Conservation (phyloP, 2,329 filamentous ascomycete genomes). For the Juglanconis sp. region DNA sequence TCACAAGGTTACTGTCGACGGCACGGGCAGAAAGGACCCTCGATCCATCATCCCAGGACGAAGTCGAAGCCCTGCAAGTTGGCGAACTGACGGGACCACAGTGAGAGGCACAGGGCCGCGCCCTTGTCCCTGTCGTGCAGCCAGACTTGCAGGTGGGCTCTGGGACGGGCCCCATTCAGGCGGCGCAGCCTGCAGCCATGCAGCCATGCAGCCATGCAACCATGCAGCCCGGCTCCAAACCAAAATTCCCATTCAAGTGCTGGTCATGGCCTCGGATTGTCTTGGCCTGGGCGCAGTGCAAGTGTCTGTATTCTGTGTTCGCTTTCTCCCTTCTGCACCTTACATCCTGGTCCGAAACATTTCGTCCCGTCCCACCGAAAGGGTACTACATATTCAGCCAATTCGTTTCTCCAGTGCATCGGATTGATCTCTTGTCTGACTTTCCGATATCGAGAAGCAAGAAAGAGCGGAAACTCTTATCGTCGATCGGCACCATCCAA, state of each 20-base stretch:
- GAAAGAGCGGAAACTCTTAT: too few relatives aligned
- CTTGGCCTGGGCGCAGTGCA: not conserved
- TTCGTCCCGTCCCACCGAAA: slow-evolving; percentile 6
- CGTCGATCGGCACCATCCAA: not conserved
- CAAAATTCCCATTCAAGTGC: not conserved
- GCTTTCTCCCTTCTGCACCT: not conserved
- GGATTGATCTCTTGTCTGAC: slow-evolving; percentile 8
- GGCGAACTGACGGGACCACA: not conserved
- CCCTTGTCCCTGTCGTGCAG: too few relatives aligned
- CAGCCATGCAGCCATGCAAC: not conserved
- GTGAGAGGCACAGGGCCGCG: not conserved
- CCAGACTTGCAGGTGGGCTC: not conserved
- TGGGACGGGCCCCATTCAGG: not conserved
- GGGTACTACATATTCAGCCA: not conserved
- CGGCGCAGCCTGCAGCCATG: not conserved
- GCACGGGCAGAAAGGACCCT: not conserved
- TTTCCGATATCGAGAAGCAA: not conserved
- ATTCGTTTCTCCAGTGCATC: slow-evolving; percentile 5
- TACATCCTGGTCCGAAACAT: slow-evolving; percentile 18
- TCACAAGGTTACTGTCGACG: slow-evolving; percentile 10
- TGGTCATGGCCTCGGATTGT: not conserved
- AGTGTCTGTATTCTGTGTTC: not conserved
- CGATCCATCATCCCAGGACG: not conserved
- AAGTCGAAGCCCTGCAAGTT: not conserved
- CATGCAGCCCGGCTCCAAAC: not conserved